These are phyloP conservation scores for Emergomyces pasteurianus DNA, from an alignment of 2,329 filamentous ascomycete genomes.

Conservation along the genomic window DNA sequence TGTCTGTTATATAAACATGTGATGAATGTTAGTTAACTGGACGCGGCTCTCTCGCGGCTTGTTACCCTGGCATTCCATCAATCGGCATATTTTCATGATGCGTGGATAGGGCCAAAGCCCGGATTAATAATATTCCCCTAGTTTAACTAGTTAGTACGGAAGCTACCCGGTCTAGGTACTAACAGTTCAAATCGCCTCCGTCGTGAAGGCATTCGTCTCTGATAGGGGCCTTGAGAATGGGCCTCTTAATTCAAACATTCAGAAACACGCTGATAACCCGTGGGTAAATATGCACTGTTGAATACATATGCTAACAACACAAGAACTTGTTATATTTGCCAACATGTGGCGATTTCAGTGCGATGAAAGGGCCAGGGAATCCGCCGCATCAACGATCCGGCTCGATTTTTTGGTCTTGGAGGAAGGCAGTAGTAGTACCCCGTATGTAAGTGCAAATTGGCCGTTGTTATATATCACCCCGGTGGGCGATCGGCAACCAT, in stretches of 20 bases:
- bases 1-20: no score
- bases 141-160: no score
- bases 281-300: neutral
- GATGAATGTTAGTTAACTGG: no score
- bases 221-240: neutral
- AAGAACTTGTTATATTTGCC: neutral
- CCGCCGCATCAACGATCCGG: neutral
- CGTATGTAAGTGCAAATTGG: no score
- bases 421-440: no score
- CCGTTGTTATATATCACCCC: constrained; percentile 22
- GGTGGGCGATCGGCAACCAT: constrained; percentile 3
- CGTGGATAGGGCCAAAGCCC: neutral
- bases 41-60: no score
- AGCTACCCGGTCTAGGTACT: no score
- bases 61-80: no score
- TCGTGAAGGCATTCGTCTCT: neutral
- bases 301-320: neutral
- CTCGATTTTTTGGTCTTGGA: constrained; percentile 19
- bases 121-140: neutral
- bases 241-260: neutral
- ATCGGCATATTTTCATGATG: no score
- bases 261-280: neutral
- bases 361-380: neutral
- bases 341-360: neutral
- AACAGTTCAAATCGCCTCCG: no score